phyloP scores from a whole-genome alignment of 192 early-diverging fungal genomes.

The Podochytrium sp. region DNA sequence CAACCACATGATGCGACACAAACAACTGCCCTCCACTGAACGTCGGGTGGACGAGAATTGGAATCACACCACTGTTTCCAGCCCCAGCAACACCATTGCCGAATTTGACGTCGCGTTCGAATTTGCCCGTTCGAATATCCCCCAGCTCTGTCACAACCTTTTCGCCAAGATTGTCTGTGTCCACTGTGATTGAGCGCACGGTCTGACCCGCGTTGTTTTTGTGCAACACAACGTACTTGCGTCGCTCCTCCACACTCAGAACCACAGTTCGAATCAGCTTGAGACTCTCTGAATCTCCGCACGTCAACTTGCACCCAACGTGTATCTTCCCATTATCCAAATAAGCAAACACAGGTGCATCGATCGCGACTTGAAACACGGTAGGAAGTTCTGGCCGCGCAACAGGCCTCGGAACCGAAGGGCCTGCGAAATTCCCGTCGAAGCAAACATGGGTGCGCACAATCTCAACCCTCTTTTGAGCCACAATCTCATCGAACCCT shows the following conservation, averaged over 20 bases:
- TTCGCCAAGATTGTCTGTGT: background rate
- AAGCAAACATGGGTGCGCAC: background rate
- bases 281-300: too few relatives aligned
- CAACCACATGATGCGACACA: conserved; percentile 4
- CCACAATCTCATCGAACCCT: conserved; percentile 11
- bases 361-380: too few relatives aligned
- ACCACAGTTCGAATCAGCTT: conserved; percentile 4
- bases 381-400: too few relatives aligned
- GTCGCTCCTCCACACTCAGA: background rate
- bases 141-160: background rate
- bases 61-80: background rate
- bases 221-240: background rate
- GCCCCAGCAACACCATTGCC: conserved; percentile 6
- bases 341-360: too few relatives aligned
- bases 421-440: too few relatives aligned
- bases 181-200: background rate
- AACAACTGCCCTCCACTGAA: conserved; percentile 20
- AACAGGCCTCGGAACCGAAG: too few relatives aligned
- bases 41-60: conserved; percentile 5
- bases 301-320: too few relatives aligned
- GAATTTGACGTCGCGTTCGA: background rate
- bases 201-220: background rate
- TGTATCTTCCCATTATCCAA: too few relatives aligned
- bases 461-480: conserved; percentile 19
- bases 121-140: background rate